Percentiles rank a stretch among this genome's conserved stretches.
These are phyloP conservation scores for Nakazawaea populi DNA, from an alignment of 805 yeast species.

Conservation along the genomic window DNA sequence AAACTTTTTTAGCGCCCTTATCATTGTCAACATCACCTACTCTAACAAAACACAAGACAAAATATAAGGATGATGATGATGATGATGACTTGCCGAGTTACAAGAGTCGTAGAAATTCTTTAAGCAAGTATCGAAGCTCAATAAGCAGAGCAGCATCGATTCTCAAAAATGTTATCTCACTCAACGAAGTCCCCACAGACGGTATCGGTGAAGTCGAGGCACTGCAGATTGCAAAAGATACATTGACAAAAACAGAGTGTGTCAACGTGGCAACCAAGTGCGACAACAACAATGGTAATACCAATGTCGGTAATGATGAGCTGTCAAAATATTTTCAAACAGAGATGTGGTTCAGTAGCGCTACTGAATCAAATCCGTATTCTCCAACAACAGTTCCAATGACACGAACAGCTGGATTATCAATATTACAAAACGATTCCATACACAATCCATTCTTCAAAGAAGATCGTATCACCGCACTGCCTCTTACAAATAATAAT, in stretches of 20 bases:
- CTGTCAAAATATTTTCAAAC: background rate
- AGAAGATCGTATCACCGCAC: conserved; percentile 1
- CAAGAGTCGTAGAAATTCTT: background rate
- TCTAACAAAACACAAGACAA: no score
- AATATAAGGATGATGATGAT: background rate
- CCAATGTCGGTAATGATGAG: background rate
- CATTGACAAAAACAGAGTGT: background rate
- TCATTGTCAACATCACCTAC: no score
- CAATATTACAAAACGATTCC: background rate
- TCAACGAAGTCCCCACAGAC: background rate
- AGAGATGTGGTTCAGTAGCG: conserved; percentile 4
- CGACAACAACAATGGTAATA: no score
- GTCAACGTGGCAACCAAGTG: no score
- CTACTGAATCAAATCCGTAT: background rate
- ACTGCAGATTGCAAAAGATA: background rate
- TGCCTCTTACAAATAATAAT: background rate
- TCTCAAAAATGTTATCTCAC: background rate
- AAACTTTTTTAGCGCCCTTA: no score
- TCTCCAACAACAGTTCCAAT: background rate
- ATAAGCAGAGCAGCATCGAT: background rate
- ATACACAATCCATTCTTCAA: conserved; percentile 5
- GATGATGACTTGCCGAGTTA: background rate
- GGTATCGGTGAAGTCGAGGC: conserved; percentile 6
- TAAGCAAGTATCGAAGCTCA: background rate
- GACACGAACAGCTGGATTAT: background rate